Evolutionary conservation across 805 yeast genomes (phyloP).

Genomic region (Monosporozyma servazzii): DNA sequence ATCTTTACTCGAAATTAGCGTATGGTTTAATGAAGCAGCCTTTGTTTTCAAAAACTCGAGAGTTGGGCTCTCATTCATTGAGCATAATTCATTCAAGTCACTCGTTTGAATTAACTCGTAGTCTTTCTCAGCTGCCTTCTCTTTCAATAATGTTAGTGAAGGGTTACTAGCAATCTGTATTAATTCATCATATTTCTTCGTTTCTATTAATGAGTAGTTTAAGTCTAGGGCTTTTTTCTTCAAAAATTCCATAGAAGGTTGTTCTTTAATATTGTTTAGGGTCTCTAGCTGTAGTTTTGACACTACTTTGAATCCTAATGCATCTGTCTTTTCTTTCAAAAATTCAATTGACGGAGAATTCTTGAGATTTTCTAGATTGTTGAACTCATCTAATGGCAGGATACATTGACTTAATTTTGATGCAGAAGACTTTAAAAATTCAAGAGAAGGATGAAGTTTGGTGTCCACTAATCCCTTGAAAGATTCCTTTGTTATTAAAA

Average conservation of each 20-base stretch:
- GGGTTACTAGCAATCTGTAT: not conserved
- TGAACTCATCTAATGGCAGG: not conserved
- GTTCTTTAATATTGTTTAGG: conserved; percentile 2
- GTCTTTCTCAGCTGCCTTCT: not conserved
- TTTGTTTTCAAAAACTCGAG: not conserved
- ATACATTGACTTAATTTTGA: not conserved
- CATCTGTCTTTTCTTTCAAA: not conserved
- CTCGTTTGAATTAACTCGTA: not conserved
- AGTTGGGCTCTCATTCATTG: not conserved
- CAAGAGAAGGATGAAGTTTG: not conserved
- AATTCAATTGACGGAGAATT: conserved; percentile 1
- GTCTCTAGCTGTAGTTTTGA: not conserved
- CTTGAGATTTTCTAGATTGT: not conserved
- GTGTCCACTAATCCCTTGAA: not conserved
- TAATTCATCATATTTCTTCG: not conserved
- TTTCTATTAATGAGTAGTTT: not conserved
- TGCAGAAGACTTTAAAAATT: not conserved
- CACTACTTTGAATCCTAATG: not conserved
- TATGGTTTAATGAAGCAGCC: not conserved
- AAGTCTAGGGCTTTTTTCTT: not conserved
- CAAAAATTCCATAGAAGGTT: conserved; percentile 15
- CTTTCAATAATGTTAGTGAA: not conserved
- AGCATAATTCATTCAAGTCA: not conserved
- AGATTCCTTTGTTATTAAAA: not conserved
- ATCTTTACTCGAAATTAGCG: not conserved